A percentile compares a stretch with the other conserved stretches of the same genome.
These are phyloP conservation scores for Neophaeococcomyces aloes DNA, from an alignment of 2,329 filamentous ascomycete genomes.

Conservation along the genomic window DNA sequence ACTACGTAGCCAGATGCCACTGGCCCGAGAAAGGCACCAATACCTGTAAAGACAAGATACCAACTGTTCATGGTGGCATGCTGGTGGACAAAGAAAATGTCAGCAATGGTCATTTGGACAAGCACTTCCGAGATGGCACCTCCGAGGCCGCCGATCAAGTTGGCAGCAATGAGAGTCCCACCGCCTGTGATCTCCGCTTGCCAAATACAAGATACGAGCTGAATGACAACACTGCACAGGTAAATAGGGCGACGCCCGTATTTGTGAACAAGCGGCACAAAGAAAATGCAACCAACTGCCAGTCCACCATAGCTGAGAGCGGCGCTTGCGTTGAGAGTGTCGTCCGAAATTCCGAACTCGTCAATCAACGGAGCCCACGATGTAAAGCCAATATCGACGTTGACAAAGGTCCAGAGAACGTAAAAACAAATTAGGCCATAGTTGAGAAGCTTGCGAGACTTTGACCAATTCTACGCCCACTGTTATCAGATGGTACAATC, in stretches of 20 bases:
- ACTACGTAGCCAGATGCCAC: constrained; percentile 27
- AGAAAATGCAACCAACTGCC: constrained; percentile 30
- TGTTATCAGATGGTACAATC: too few species aligned
- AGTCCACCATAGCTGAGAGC: constrained; percentile 34
- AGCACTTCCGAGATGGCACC: constrained; percentile 33
- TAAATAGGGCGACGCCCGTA: constrained; percentile 35
- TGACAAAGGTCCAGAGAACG: constrained; percentile 22
- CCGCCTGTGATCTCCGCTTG: constrained; percentile 30
- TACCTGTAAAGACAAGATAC: constrained; percentile 35
- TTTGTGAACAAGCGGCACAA: constrained; percentile 35
- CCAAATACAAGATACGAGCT: constrained; percentile 30
- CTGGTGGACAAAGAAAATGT: constrained; percentile 42
- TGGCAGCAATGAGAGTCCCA: constrained; percentile 32
- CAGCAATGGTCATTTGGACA: constrained; percentile 36
- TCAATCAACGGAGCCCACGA: constrained; percentile 32
- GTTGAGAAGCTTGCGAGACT: constrained; percentile 22
- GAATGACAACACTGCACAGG: constrained; percentile 28
- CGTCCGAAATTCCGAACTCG: constrained; percentile 31
- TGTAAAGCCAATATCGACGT: constrained; percentile 28
- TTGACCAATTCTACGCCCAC: constrained; percentile 24
- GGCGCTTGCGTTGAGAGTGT: constrained; percentile 32
- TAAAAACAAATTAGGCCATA: constrained; percentile 22
- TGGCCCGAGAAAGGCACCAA: constrained; percentile 28
- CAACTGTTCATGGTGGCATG: constrained; percentile 39
- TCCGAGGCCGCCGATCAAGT: constrained; percentile 32